Base-by-base conservation (phyloP, 306 rosid species). In the Dalbergia cultrata region DNA sequence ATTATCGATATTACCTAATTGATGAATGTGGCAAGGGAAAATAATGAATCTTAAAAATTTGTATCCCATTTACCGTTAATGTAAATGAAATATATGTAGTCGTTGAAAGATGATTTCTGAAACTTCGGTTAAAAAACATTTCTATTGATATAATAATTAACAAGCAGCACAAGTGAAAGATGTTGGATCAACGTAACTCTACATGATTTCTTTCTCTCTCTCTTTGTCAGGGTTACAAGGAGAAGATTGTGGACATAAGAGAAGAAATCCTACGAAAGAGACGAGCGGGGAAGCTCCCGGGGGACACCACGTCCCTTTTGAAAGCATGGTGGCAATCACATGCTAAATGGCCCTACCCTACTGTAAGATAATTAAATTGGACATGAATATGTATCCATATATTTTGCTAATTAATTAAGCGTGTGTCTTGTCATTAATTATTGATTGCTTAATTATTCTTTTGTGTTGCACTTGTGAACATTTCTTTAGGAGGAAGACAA, bases 261-360 rank as follows among this genome's bases (percentile, higher is more conserved):
- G 99, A 96, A 84, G 99, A 96, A 79, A 96, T 96, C 80, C 86
- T 96, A 74, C 70, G 99, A 39, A 95, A 93, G 90, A 93, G 99
- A 58, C 82, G 99, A 77, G 99, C 99, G 0, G 99, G 99, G 77
- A 95, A 96, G 75, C 98, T 93, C 53, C 99, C 99, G 0, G 99
- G 99, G 8, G 97, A 93, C 87, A 96, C 99, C 56, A 96, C 99
- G 31, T 93, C 99, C 5, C 97, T 90, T 35, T 78, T 96, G 53
- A 96, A 96, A 79, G 86, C 97, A 70, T 96, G 99, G 99, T 96
- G 99, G 99, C 93, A 96, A 62, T 77, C 98, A 72, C 99, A 96
- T 84, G 86, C 99, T 9, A 93, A 96, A 83, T 96, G 99, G 99
- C 99, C 99, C n/a, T 96, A 96, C 86, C 99, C 99, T 33, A 96